phyloP scores from a whole-genome alignment of 1,284 basidiomycete species.

The Entoloma clypeatum region DNA sequence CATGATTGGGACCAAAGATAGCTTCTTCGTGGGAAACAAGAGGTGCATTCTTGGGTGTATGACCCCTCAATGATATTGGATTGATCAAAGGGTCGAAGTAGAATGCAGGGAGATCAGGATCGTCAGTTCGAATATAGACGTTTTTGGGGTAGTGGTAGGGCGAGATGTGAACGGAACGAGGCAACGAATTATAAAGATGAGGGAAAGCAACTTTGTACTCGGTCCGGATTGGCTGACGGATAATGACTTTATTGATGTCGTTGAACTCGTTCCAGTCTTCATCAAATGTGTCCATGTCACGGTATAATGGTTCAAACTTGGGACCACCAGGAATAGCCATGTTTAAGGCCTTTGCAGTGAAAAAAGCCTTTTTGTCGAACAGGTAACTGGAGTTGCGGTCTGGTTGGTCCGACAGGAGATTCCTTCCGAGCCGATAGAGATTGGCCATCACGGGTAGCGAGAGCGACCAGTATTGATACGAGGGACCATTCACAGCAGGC shows the following conservation, averaged over 20 bases:
- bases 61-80: constrained; percentile 87
- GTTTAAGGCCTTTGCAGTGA: constrained; percentile 97
- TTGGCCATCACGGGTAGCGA: constrained; percentile 95
- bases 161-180: constrained; percentile 90
- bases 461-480: constrained; percentile 92
- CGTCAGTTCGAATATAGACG: constrained; percentile 98
- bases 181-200: constrained; percentile 97
- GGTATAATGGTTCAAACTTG: constrained; percentile 93
- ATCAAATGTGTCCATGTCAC: constrained; percentile 96
- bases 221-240: constrained; percentile 96
- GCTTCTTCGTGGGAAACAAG: constrained; percentile 87
- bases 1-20: constrained; percentile 83
- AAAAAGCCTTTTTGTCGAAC: constrained; percentile 98
- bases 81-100: constrained; percentile 99
- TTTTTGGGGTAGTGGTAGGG: constrained; percentile 95
- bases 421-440: constrained; percentile 92
- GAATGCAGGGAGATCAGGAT: constrained; percentile 98
- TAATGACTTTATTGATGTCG: constrained; percentile 99
- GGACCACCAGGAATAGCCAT: constrained; percentile 99
- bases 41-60: constrained; percentile 78
- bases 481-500: constrained; percentile 85
- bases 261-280: constrained; percentile 99
- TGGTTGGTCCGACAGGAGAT: constrained; percentile 88
- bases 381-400: constrained; percentile 89
- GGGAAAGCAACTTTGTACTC: constrained; percentile 99